phyloP scores from a whole-genome alignment of 2,329 filamentous ascomycete species.

The Epichloe uncinata region DNA sequence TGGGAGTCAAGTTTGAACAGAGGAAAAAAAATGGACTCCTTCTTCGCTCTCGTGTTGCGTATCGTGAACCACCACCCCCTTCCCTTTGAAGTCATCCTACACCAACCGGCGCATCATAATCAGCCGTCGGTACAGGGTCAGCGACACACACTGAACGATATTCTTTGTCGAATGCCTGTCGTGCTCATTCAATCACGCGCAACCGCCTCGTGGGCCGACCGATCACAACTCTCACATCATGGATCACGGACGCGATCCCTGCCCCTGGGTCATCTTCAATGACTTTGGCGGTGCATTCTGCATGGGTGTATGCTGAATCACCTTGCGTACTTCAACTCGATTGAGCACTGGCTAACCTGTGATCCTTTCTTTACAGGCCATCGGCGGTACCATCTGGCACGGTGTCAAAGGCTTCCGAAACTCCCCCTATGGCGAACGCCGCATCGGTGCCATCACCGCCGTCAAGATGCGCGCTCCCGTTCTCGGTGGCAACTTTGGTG shows the following conservation, averaged over 20 bases:
- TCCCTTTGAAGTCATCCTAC: background rate
- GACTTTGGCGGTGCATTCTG: constrained; percentile 95
- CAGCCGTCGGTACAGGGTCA: background rate
- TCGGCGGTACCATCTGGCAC: constrained; percentile 83
- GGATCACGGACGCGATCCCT: constrained; percentile 95
- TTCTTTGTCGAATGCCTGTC: background rate
- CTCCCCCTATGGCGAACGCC: constrained; percentile 81
- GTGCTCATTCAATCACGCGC: background rate
- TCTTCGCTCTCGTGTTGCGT: background rate
- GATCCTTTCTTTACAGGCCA: constrained; percentile 34
- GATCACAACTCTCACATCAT: constrained; percentile 30
- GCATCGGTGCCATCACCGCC: constrained; percentile 90
- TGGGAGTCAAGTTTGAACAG: background rate
- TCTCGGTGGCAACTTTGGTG: constrained; percentile 92
- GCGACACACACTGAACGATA: background rate
- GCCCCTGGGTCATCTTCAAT: constrained; percentile 90
- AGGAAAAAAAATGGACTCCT: background rate
- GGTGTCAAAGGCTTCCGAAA: constrained; percentile 91
- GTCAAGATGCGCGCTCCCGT: constrained; percentile 96
- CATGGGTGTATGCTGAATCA: constrained; percentile 63
- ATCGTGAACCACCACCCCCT: background rate
- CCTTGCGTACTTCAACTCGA: background rate
- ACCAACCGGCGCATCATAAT: background rate
- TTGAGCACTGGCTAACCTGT: background rate
- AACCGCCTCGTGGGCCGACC: background rate